Percentiles rank a stretch among this genome's conserved stretches.
phyloP scores from a whole-genome alignment of 2,329 filamentous ascomycete genomes.

The Trichoderma atroviride region DNA sequence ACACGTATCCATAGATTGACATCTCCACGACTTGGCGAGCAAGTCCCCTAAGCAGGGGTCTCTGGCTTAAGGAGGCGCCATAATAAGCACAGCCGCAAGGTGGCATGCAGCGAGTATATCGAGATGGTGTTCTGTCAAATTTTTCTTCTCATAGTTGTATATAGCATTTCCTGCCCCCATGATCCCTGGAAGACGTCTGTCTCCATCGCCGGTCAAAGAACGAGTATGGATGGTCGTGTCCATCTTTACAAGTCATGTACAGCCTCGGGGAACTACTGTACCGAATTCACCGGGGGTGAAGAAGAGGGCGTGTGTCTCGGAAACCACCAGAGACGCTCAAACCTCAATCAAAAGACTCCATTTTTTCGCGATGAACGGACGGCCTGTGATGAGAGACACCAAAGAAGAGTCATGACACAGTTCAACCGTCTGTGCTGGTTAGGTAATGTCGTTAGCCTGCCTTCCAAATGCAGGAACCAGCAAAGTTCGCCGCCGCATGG shows the following conservation, averaged over 20 bases:
- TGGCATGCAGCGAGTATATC: background rate
- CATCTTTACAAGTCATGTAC: background rate
- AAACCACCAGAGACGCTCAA: background rate
- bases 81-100: background rate
- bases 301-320: constrained; percentile 11
- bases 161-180: background rate
- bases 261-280: background rate
- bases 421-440: constrained; percentile 17
- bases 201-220: background rate
- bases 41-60: background rate
- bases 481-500: constrained; percentile 34
- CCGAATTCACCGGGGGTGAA: background rate
- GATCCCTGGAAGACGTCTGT: background rate
- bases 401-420: constrained; percentile 10
- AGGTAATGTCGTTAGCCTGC: constrained; percentile 29
- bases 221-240: background rate
- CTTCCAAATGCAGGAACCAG: constrained; percentile 41
- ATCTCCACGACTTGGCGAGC: background rate
- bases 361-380: background rate
- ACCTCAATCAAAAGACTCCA: constrained; percentile 3
- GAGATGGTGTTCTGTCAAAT: background rate
- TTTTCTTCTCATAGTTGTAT: background rate
- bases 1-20: background rate
- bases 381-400: background rate
- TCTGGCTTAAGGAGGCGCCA: background rate